Conservation (phyloP, 495 filamentous ascomycete genomes). For the Glutinoglossum americanum region DNA sequence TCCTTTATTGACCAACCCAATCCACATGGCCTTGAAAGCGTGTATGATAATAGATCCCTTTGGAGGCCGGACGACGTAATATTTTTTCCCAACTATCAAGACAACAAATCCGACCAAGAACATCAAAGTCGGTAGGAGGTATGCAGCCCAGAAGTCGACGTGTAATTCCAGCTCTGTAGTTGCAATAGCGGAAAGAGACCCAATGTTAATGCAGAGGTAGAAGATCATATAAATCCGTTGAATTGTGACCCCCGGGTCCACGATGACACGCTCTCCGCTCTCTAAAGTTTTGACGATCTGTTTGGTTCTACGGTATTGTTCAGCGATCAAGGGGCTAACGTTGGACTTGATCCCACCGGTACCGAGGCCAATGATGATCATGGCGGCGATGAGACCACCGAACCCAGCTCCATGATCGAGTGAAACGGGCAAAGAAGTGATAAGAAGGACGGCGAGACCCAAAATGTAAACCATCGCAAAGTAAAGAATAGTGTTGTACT, state of each 20-base stretch:
- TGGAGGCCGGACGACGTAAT: constrained; percentile 39
- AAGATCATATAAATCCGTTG: constrained; percentile 48
- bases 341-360: constrained; percentile 64
- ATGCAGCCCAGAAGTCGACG: constrained; percentile 55
- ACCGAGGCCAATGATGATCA: constrained; percentile 35
- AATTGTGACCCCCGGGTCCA: constrained; percentile 53
- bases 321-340: constrained; percentile 40
- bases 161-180: constrained; percentile 45
- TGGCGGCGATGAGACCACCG: constrained; percentile 16
- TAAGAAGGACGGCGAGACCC: constrained; percentile 20
- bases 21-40: constrained; percentile 37
- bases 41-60: constrained; percentile 40
- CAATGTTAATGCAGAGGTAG: constrained; percentile 41
- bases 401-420: constrained; percentile 14
- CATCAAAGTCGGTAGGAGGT: constrained; percentile 42
- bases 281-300: constrained; percentile 27
- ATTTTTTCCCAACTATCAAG: constrained; percentile 31
- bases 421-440: constrained; percentile 14
- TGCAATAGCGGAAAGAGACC: constrained; percentile 38
- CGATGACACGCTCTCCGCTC: constrained; percentile 51
- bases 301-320: constrained; percentile 48
- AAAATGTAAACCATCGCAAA: constrained; percentile 26
- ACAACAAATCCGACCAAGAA: constrained; percentile 31
- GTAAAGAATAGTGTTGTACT: constrained; percentile 44
- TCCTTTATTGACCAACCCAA: constrained; percentile 26